Evolutionary conservation across 257 asterid genomes (phyloP).

Genomic region (Nicotiana paniculata): DNA sequence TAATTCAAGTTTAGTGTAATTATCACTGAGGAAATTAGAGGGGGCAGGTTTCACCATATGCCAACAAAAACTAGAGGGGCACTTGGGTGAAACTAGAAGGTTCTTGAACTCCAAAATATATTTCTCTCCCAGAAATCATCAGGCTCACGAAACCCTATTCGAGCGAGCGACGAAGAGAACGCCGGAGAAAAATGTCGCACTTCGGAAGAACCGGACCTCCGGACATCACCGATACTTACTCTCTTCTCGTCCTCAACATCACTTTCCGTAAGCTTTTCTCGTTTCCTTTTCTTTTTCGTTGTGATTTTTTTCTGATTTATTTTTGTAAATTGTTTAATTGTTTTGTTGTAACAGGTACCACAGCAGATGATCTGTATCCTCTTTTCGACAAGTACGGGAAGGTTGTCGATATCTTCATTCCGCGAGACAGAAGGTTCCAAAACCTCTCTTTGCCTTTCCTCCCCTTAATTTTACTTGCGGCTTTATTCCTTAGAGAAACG

Average conservation of each 20-base stretch:
- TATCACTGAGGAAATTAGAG: background rate
- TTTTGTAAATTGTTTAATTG: background rate
- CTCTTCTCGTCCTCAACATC: constrained; percentile 61
- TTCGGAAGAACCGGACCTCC: constrained; percentile 59
- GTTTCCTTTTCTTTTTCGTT: background rate
- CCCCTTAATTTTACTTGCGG: background rate
- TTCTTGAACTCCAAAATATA: background rate
- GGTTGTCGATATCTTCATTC: constrained; percentile 81
- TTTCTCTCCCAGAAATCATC: background rate
- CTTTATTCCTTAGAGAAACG: background rate
- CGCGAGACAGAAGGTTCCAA: constrained; percentile 68
- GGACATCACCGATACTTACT: constrained; percentile 46
- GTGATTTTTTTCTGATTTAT: background rate
- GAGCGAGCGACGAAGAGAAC: background rate
- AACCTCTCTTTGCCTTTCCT: background rate
- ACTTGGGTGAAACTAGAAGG: background rate
- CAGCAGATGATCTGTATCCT: constrained; percentile 75
- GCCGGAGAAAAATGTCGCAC: constrained; percentile 37
- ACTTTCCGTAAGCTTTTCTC: constrained; percentile 36
- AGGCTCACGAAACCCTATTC: background rate
- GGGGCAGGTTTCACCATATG: background rate
- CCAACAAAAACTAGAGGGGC: background rate
- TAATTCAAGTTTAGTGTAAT: no score
- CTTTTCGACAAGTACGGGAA: constrained; percentile 78
- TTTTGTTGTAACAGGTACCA: constrained; percentile 43